Conservation (phyloP, 805 yeast genomes). For the Metschnikowia colocasiae region DNA sequence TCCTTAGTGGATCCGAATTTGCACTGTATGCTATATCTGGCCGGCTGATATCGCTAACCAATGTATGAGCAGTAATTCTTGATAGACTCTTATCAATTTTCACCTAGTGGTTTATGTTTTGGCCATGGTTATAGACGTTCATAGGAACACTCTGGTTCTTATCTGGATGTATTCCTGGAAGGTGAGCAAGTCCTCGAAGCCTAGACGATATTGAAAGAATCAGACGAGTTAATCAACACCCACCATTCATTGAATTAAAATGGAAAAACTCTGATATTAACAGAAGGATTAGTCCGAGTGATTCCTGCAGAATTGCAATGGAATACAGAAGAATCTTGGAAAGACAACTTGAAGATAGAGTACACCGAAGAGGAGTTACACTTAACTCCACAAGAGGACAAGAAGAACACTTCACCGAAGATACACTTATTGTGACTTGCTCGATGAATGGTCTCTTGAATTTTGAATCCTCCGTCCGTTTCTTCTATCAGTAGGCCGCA, state of each 20-base stretch:
- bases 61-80: too few relatives aligned
- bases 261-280: background rate
- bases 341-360: background rate
- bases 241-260: background rate
- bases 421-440: background rate
- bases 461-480: background rate
- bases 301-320: background rate
- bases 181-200: background rate
- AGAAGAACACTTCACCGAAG: background rate
- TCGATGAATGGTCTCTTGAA: background rate
- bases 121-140: background rate
- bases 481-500: background rate
- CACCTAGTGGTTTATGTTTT: too few relatives aligned
- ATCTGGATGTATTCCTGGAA: background rate
- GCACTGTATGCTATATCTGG: too few relatives aligned
- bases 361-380: background rate
- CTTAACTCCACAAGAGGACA: background rate
- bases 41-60: too few relatives aligned
- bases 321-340: background rate
- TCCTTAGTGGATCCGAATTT: too few relatives aligned
- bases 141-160: background rate
- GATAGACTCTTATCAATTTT: too few relatives aligned
- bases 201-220: background rate
- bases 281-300: background rate
- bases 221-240: background rate